Base-by-base conservation (phyloP, 352 stramenopile genomes). In the Globisporangium spinosum region DNA sequence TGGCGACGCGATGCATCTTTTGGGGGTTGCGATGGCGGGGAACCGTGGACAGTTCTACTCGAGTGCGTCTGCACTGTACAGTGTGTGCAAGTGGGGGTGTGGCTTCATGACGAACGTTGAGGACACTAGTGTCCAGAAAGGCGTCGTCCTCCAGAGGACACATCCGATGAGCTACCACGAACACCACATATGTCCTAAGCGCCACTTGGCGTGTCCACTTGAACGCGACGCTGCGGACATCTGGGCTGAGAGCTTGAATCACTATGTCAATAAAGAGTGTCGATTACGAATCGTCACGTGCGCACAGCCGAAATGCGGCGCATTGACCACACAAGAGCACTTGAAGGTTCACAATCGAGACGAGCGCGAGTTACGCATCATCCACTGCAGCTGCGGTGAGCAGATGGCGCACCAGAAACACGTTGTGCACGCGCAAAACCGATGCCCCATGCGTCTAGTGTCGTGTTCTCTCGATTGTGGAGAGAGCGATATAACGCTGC, bases 71-170 rank as follows among this genome's bases (percentile, higher is more conserved):
- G 80, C 74, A 6, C 49, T 87, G 17, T 85, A 79, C 32, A 76
- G 79, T 0, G 74, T 89, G 0, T 92, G 83, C 53, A 86, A 86
- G 38, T 89, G 80, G 80, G 83, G 82, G 20, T 92, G 83, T 23
- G 80, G 83, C 5, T 82, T 89, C 62, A 78, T 92, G 75, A 61
- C 73, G 13, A 51, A 58, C 4, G 64, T 68, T 2, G 67, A 80
- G 1, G 76, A 58, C 15, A 72, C 86, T 55, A 29, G 64, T 0
- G 74, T 81, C 2, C 64, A 47, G n/a, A 22, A 73, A 17, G 62
- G 72, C 47, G 57, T 62, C 4, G 55, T 85, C 20, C 12, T 83
- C 1, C 66, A 76, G 25, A 64, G 76, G 34, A 78, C 67, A 1
- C 71, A 78, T 34, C 82, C 82, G 4, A 62, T 90, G 3, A 64